A percentile compares a stretch with the other conserved stretches of the same genome.
These are phyloP conservation scores for Monilinia aucupariae DNA, from an alignment of 2,329 filamentous ascomycete genomes.

Conservation along the genomic window DNA sequence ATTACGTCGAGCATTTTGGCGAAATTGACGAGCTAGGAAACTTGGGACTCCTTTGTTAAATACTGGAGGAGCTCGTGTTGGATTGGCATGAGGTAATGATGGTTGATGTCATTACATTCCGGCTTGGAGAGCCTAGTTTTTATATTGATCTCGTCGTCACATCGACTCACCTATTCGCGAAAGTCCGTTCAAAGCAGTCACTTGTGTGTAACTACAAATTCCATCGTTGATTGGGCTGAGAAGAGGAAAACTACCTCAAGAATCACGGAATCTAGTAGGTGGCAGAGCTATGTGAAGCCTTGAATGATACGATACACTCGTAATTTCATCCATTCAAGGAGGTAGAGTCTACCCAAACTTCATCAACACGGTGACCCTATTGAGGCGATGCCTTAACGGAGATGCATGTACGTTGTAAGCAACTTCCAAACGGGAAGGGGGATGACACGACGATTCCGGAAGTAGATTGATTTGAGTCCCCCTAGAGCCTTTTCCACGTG, in stretches of 20 bases:
- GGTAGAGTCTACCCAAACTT: neutral
- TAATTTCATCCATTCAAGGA: neutral
- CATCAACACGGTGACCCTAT: neutral
- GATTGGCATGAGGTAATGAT: neutral
- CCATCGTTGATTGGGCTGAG: too few species aligned
- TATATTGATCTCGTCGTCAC: neutral
- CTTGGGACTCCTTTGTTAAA: conserved; percentile 2
- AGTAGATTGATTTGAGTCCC: too few species aligned
- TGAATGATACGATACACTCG: neutral
- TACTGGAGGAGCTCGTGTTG: neutral
- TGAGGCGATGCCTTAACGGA: neutral
- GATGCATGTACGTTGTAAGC: neutral
- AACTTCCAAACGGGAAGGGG: neutral
- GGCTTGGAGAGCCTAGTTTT: neutral
- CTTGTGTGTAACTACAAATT: too few species aligned
- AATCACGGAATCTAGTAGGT: neutral
- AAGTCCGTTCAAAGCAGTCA: neutral
- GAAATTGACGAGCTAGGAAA: neutral
- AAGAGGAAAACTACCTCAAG: neutral
- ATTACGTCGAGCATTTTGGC: conserved; percentile 3
- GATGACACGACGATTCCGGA: neutral
- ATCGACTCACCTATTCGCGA: neutral
- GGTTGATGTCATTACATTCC: neutral
- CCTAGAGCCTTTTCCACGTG: neutral
- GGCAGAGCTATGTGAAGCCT: neutral